Percentiles rank a stretch among this genome's conserved stretches.
phyloP scores from a whole-genome alignment of 768 basidiomycete genomes.

The Collybiopsis confluens region DNA sequence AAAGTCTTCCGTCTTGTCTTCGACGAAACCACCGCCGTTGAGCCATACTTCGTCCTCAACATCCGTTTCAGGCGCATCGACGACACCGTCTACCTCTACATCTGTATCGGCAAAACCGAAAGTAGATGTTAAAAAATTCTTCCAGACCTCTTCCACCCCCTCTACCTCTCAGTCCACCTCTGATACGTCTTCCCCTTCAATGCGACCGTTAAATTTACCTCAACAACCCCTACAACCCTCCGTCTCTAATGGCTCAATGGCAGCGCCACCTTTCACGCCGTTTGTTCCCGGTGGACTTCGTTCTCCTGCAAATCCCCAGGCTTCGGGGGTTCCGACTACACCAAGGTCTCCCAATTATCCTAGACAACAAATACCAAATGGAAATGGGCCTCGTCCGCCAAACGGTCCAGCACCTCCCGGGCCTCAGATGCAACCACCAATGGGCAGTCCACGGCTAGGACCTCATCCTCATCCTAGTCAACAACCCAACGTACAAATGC shows the following conservation, averaged over 20 bases:
- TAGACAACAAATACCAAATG: slow-evolving; percentile 57
- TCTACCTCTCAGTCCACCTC: slow-evolving; percentile 47
- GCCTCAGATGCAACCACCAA: slow-evolving; percentile 45
- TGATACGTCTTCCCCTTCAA: slow-evolving; percentile 55
- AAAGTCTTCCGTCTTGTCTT: slow-evolving; percentile 47
- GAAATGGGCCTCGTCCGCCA: slow-evolving; percentile 50
- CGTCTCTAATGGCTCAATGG: slow-evolving; percentile 36
- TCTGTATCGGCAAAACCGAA: slow-evolving; percentile 24
- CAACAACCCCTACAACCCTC: slow-evolving; percentile 34
- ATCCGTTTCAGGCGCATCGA: slow-evolving; percentile 14
- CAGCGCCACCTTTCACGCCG: slow-evolving; percentile 38
- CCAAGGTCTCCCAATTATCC: slow-evolving; percentile 67
- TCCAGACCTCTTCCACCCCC: slow-evolving; percentile 52
- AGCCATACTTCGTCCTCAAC: slow-evolving; percentile 26
- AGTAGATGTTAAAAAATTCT: slow-evolving; percentile 57
- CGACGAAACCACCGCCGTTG: slow-evolving; percentile 29
- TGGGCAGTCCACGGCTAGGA: slow-evolving; percentile 66
- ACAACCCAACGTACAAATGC: slow-evolving; percentile 42
- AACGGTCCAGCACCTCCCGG: slow-evolving; percentile 53
- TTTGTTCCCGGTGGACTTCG: slow-evolving; percentile 50
- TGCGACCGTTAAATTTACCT: slow-evolving; percentile 50
- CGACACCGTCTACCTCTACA: slow-evolving; percentile 13
- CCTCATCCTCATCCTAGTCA: slow-evolving; percentile 54
- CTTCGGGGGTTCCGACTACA: slow-evolving; percentile 44
- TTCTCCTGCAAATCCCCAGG: slow-evolving; percentile 38